These are phyloP conservation scores for Achaetomiella virescens DNA, from an alignment of 495 filamentous ascomycete genomes.

Conservation along the genomic window DNA sequence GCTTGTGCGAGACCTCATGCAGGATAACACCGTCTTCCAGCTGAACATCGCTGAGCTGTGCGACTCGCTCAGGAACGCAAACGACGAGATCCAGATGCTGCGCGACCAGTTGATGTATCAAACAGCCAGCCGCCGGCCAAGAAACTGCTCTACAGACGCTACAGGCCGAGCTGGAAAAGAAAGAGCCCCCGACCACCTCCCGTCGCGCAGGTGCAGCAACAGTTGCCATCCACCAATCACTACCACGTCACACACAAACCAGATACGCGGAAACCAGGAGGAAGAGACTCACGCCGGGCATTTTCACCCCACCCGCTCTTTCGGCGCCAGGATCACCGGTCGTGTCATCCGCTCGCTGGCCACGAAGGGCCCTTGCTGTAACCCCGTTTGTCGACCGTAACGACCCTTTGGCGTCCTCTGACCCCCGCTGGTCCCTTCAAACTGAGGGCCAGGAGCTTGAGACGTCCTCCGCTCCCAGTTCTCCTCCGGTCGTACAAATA, in stretches of 20 bases:
- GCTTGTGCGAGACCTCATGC: slow-evolving; percentile 91
- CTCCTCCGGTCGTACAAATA: slow-evolving; percentile 68
- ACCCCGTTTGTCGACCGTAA: slow-evolving; percentile 24
- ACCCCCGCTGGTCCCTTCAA: slow-evolving; percentile 59
- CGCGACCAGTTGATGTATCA: slow-evolving; percentile 78
- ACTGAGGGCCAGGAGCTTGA: slow-evolving; percentile 56
- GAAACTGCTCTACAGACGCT: slow-evolving; percentile 48
- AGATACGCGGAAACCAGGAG: slow-evolving; percentile 61
- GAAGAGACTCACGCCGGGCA: slow-evolving; percentile 49
- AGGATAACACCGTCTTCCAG: slow-evolving; percentile 92
- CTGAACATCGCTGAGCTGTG: slow-evolving; percentile 82
- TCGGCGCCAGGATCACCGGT: slow-evolving; percentile 25
- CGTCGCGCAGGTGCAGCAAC: slow-evolving; percentile 50
- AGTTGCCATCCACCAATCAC: slow-evolving; percentile 85
- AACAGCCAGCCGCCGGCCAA: slow-evolving; percentile 51
- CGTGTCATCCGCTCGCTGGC: slow-evolving; percentile 15
- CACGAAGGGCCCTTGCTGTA: slow-evolving; percentile 9
- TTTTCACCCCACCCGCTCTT: slow-evolving; percentile 50
- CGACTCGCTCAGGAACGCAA: slow-evolving; percentile 87
- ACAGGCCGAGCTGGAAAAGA: slow-evolving; percentile 61
- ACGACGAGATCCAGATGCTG: slow-evolving; percentile 83
- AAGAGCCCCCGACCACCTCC: slow-evolving; percentile 33
- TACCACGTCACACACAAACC: slow-evolving; percentile 66
- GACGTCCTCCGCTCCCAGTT: slow-evolving; percentile 70
- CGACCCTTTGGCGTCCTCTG: slow-evolving; percentile 46